Evolutionary conservation across 345 rosid species (phyloP).

Genomic region (Brassica cretica): DNA sequence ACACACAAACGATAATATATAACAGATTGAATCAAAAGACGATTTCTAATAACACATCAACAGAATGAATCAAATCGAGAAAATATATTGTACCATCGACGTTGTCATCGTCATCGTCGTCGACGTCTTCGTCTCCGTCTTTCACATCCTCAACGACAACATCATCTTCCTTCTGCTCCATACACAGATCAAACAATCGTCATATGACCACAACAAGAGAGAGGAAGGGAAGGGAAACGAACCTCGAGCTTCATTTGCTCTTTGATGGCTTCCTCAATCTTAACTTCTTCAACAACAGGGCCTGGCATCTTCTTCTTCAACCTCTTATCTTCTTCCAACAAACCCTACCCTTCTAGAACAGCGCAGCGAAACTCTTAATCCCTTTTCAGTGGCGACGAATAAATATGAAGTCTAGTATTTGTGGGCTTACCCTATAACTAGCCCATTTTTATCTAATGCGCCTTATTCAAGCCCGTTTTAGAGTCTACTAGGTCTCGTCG

Average conservation of each 20-base stretch:
- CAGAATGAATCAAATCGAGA: neutral
- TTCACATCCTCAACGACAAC: slow-evolving; percentile 67
- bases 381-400: slow-evolving; percentile 22
- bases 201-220: neutral
- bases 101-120: slow-evolving; percentile 63
- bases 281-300: slow-evolving; percentile 31
- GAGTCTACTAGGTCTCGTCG: neutral
- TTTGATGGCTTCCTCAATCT: slow-evolving; percentile 30
- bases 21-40: slow-evolving; percentile 5
- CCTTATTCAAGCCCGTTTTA: neutral
- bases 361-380: slow-evolving; percentile 29
- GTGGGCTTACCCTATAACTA: neutral
- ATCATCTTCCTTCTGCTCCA: slow-evolving; percentile 33
- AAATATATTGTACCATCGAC: slow-evolving; percentile 44
- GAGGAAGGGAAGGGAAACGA: neutral
- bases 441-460: neutral
- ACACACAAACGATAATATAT: neutral
- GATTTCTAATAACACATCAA: neutral
- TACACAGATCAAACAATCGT: neutral
- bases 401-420: slow-evolving; percentile 19
- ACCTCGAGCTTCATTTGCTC: slow-evolving; percentile 44
- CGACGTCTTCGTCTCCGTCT: slow-evolving; percentile 71
- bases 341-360: slow-evolving; percentile 27
- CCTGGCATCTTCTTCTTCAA: slow-evolving; percentile 31
- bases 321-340: neutral